Evolutionary conservation across 2,329 filamentous ascomycete genomes (phyloP).

Genomic region (Diaporthe longicolla): DNA sequence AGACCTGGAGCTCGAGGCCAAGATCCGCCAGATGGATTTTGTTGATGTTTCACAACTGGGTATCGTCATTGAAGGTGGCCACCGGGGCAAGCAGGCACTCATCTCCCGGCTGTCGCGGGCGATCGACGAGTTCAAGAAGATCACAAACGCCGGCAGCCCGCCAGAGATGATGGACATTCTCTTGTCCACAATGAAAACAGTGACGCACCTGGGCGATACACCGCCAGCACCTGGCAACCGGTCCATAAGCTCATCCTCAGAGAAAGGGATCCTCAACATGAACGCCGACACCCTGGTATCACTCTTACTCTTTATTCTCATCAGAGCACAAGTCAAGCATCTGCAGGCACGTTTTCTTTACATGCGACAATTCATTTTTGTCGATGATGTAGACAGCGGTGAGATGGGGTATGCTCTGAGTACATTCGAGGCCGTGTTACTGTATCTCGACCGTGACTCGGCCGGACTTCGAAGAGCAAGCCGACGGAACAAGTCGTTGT

Average conservation of each 20-base stretch:
- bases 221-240: conserved; percentile 55
- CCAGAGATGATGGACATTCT: conserved; percentile 91
- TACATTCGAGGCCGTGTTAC: conserved; percentile 93
- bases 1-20: conserved; percentile 88
- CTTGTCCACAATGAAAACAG: conserved; percentile 84
- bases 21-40: conserved; percentile 92
- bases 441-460: conserved; percentile 88
- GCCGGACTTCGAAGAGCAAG: conserved; percentile 86
- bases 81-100: conserved; percentile 84
- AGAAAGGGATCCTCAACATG: conserved; percentile 72
- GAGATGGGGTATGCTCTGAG: conserved; percentile 97
- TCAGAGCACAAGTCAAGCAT: conserved; percentile 88
- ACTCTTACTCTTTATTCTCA: conserved; percentile 90
- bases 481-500: conserved; percentile 85
- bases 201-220: conserved; percentile 76
- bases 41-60: conserved; percentile 96
- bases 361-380: conserved; percentile 97
- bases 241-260: conserved; percentile 55
- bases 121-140: conserved; percentile 90
- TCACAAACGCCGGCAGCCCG: conserved; percentile 81
- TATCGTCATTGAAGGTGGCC: conserved; percentile 85
- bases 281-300: conserved; percentile 95
- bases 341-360: conserved; percentile 92
- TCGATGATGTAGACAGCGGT: conserved; percentile 96
- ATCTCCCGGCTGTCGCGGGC: conserved; percentile 82